Evolutionary conservation across 257 asterid species (phyloP).

Genomic region (Ajuga chamaepitys): DNA sequence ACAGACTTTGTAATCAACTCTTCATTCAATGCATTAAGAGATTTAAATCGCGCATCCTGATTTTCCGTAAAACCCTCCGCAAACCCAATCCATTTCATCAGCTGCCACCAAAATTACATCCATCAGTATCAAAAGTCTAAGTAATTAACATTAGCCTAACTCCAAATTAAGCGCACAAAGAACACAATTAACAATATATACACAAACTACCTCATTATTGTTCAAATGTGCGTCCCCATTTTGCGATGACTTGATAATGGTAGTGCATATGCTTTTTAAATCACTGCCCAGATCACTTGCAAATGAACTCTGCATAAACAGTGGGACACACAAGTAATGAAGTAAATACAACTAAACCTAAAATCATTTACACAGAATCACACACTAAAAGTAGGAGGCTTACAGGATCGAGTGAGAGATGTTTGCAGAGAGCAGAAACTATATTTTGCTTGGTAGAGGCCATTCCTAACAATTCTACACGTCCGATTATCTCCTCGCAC

Average conservation of each 20-base stretch:
- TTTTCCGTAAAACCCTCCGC: constrained; percentile 37
- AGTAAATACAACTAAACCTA: background rate
- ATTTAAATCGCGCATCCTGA: constrained; percentile 22
- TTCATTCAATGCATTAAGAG: constrained; percentile 55
- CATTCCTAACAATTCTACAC: constrained; percentile 32
- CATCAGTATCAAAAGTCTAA: background rate
- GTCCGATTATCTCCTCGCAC: too few relatives aligned
- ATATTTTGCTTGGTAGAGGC: constrained; percentile 37
- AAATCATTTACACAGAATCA: background rate
- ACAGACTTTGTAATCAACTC: constrained; percentile 64
- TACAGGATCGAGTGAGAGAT: background rate
- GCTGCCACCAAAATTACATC: constrained; percentile 38
- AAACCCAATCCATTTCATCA: constrained; percentile 42
- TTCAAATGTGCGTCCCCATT: constrained; percentile 25
- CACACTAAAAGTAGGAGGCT: background rate
- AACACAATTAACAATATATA: background rate
- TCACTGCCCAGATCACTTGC: constrained; percentile 31
- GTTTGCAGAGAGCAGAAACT: constrained; percentile 50
- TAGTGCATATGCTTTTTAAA: constrained; percentile 38
- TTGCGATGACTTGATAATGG: constrained; percentile 35
- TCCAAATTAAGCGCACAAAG: background rate
- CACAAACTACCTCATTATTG: constrained; percentile 41
- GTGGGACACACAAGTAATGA: background rate
- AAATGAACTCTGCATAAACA: constrained; percentile 34
- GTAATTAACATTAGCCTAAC: background rate